Percentiles rank a stretch among this genome's conserved stretches.
Conservation (phyloP, 805 yeast species). For the Suhomyces pyralidae region DNA sequence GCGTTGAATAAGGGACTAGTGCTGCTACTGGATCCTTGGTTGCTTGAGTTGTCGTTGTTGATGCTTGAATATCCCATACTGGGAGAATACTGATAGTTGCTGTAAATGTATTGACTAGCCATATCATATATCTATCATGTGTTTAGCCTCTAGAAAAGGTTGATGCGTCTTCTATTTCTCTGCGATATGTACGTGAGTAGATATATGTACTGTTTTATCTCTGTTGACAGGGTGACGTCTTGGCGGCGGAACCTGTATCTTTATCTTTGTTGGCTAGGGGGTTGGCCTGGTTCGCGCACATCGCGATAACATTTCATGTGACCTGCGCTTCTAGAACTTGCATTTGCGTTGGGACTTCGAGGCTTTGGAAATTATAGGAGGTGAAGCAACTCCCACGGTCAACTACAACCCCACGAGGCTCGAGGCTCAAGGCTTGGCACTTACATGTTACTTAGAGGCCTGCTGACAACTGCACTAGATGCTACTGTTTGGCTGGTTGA, state of each 20-base stretch:
- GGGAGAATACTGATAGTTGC: slow-evolving; percentile 33
- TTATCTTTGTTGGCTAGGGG: slow-evolving; percentile 3
- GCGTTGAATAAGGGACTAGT: slow-evolving; percentile 32
- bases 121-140: slow-evolving; percentile 11
- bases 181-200: background rate
- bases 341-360: background rate
- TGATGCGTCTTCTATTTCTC: background rate
- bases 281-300: slow-evolving; percentile 2
- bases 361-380: background rate
- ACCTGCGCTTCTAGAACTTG: background rate
- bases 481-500: background rate
- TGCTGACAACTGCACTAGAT: background rate
- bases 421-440: background rate
- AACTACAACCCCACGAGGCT: background rate
- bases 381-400: background rate
- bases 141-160: background rate
- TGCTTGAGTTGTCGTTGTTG: background rate
- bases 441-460: background rate
- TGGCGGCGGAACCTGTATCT: slow-evolving; percentile 1
- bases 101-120: slow-evolving; percentile 38
- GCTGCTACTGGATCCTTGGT: slow-evolving; percentile 12
- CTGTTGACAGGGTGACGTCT: background rate
- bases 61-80: slow-evolving; percentile 17
- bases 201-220: background rate
- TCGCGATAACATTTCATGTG: slow-evolving; percentile 4